Evolutionary conservation across 768 basidiomycete species (phyloP), one percentile per base, ranked within the genome.

Genomic region (Tephrocybe sp.): DNA sequence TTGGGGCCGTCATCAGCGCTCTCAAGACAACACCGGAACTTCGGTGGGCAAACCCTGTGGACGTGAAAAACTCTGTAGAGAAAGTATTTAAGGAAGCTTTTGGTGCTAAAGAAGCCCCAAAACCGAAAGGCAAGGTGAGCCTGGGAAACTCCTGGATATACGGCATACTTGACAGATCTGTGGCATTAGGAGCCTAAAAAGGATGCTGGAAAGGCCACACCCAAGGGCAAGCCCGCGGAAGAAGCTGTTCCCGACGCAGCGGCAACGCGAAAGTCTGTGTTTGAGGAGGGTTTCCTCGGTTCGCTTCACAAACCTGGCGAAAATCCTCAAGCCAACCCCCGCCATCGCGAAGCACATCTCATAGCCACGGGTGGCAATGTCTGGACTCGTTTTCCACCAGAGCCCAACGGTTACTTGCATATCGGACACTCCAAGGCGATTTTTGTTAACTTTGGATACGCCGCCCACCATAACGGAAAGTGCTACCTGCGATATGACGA

Each of bases 371-470:
- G 79, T 12, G 91, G 93, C 7, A 73, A 80, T 44, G 95, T 98
- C 4, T 87, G 86, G 73, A 99, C 97, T 10, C 91, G 97, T 34
- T 99, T 99, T 71, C 97, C 97, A 20, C 97, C 97, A 2, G 97
- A 99, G 70, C 97, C 97, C 3, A 99, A 99, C 64, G 97, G 97
- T 11, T 98, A 81, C 70, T 77, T 98, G 35, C 97, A 93, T 61
- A 87, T 92, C 58, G 96, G 96, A 2, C 97, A 99, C 64, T 98
- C 95, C 44, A 99, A 99, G 65, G 96, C 97, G 2, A 98, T 99
- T 62, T 96, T 97, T 61, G 85, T 98, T 54, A 90, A 95, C 68
- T 99, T 98, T 66, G 97, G 97, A n/a, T 99, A 92, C 65, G 97
- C 97, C 31, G 92, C 93, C 12, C 84, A 94, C 66, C 79, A 97